Evolutionary conservation across 495 filamentous ascomycete species (phyloP).

Genomic region (Aspergillus haitiensis): DNA sequence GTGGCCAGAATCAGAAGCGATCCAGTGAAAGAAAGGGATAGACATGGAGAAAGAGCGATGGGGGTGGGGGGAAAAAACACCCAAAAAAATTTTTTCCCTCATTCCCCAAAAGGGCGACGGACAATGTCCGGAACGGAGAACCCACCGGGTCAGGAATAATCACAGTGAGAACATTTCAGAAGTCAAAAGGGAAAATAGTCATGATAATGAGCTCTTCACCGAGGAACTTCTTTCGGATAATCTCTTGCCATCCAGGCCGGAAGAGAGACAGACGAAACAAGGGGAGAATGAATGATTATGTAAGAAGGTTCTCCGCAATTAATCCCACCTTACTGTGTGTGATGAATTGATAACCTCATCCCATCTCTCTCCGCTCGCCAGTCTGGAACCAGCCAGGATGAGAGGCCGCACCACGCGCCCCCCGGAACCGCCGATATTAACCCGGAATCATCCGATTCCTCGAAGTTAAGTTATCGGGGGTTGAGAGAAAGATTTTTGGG

Average conservation of each 20-base stretch:
- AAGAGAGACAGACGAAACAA: background rate
- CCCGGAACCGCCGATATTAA: constrained; percentile 21
- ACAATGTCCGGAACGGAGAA: background rate
- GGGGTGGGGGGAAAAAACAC: background rate
- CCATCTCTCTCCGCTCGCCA: no score
- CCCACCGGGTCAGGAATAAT: background rate
- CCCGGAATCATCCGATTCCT: constrained; percentile 27
- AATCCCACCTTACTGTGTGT: background rate
- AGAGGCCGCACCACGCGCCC: constrained; percentile 9
- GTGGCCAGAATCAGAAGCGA: background rate
- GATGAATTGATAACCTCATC: background rate
- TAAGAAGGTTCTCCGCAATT: constrained; percentile 29
- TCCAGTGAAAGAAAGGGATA: no score
- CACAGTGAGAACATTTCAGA: constrained; percentile 1
- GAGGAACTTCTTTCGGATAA: constrained; percentile 4
- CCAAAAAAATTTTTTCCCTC: background rate
- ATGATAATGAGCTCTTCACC: background rate
- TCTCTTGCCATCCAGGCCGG: background rate
- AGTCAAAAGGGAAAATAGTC: no score
- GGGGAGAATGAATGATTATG: constrained; percentile 16
- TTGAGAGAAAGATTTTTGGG: no score
- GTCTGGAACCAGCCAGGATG: constrained; percentile 2
- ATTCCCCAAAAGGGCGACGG: background rate
- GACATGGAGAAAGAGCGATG: no score
- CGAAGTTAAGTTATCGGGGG: no score